phyloP scores from a whole-genome alignment of 2,329 filamentous ascomycete species.

The Elsinoe necatrix region DNA sequence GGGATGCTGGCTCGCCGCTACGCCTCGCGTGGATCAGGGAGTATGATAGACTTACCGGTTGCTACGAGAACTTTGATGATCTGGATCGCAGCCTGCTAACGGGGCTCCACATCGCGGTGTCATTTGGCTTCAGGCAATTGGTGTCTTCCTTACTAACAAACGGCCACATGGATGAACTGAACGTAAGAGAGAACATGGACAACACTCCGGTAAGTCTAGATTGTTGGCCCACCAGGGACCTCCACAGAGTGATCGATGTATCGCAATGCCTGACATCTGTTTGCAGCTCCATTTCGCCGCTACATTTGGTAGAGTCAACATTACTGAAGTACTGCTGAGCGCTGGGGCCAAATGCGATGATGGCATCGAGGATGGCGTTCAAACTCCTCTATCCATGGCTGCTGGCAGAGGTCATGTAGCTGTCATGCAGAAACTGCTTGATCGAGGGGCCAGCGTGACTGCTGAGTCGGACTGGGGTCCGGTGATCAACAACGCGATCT shows the following conservation, averaged over 20 bases:
- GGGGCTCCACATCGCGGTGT: background rate
- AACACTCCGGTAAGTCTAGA: background rate
- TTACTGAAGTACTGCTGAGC: background rate
- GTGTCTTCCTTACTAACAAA: background rate
- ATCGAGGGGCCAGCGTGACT: background rate
- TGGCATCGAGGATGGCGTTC: background rate
- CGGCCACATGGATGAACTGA: background rate
- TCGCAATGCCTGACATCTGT: too few relatives aligned
- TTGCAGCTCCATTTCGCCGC: background rate
- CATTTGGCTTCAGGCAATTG: background rate
- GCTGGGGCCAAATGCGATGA: background rate
- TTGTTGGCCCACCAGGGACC: background rate
- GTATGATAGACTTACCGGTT: background rate
- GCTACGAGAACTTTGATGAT: background rate
- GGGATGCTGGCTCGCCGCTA: background rate
- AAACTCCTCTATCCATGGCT: background rate
- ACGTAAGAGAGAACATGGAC: background rate
- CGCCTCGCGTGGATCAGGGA: background rate
- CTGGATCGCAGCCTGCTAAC: background rate
- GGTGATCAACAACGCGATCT: background rate
- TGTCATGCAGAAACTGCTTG: slow-evolving; percentile 1
- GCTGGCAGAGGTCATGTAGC: background rate
- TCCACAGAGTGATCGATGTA: too few relatives aligned
- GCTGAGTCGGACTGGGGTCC: background rate
- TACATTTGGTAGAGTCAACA: background rate